Conservation (phyloP, 495 filamentous ascomycete genomes). For the Penicillium chermesinum region DNA sequence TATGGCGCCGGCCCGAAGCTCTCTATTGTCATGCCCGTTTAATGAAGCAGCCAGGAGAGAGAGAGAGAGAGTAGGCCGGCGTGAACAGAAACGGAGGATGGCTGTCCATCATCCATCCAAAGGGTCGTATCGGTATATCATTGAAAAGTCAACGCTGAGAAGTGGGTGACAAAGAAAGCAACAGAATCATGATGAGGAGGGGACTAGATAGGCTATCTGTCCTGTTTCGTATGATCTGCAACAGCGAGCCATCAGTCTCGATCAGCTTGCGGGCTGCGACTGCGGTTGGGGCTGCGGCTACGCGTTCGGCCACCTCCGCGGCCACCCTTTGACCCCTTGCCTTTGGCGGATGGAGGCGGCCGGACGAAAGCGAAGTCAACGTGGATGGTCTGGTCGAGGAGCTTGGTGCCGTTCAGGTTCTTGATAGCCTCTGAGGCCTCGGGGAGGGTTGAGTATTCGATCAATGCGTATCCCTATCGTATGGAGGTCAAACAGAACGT, state of each 20-base stretch:
- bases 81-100: background rate
- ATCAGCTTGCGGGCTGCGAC: slow-evolving; percentile 52
- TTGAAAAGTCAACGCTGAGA: slow-evolving; percentile 5
- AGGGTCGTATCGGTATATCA: slow-evolving; percentile 5
- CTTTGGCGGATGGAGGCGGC: slow-evolving; percentile 69
- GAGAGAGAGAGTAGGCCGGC: slow-evolving; percentile 5
- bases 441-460: slow-evolving; percentile 84
- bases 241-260: slow-evolving; percentile 17
- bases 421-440: slow-evolving; percentile 85
- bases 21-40: slow-evolving; percentile 5
- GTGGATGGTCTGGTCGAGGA: slow-evolving; percentile 86
- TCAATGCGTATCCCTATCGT: slow-evolving; percentile 79
- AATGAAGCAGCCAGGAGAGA: slow-evolving; percentile 4
- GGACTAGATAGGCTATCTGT: too few relatives aligned
- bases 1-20: slow-evolving; percentile 29
- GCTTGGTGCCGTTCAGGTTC: slow-evolving; percentile 70
- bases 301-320: slow-evolving; percentile 48
- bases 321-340: slow-evolving; percentile 46
- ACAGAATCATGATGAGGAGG: slow-evolving; percentile 14
- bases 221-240: slow-evolving; percentile 2
- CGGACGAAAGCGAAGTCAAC: slow-evolving; percentile 98
- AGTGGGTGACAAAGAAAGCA: background rate
- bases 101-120: slow-evolving; percentile 11
- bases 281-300: slow-evolving; percentile 51
- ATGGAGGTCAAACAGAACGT: slow-evolving; percentile 15